Evolutionary conservation across 2,329 filamentous ascomycete species (phyloP), one percentile per base, ranked within the genome.

Genomic region (Alternaria hordeiaustralica): DNA sequence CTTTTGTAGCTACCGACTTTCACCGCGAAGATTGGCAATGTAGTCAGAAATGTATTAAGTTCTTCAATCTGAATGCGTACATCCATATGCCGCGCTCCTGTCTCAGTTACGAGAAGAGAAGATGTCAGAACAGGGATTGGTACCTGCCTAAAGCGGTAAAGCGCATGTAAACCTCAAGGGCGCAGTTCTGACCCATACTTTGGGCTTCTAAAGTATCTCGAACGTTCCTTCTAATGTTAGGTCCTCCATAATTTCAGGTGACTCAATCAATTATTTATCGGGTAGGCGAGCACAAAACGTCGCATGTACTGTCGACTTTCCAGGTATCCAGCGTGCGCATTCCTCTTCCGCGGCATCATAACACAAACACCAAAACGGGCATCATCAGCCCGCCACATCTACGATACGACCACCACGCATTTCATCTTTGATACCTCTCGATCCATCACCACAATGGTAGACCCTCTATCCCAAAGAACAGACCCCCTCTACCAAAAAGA

Each of bases 401-500:
- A 20, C 53, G 11, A 20, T 3, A n/a, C 0, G n/a, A 33, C 6
- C 28, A 8, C 9, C 2, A 55, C 3, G 9, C 5, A 20, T 20
- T 12, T 7, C 7, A 41, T 5, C 8, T 36, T 4, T 2, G 5
- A 53, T 53, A 53, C 8, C 5, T 15, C 9, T 6, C 33, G 9
- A 41, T 3, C 13, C 3, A 8, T 53, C 23, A 55, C 1, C 36
- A 44, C 0, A 3, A 55, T 55, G 53, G 21, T n/a, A 28, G 36
- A 44, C n/a, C 21, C 53, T 21, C 36, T 55, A 7, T 55, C 53
- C 3, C 30, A 26, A 41, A 28, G 53, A 41, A 79, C 78, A 25
- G 68, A 74, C 6, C 63, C 76, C 13, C 60, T 79, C n/a, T 82
- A 81, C 65, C 82, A 82, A 63, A 78, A 80, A 64, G 72, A 83